Conservation (phyloP, 495 filamentous ascomycete species). For the Amorphotheca resinae region DNA sequence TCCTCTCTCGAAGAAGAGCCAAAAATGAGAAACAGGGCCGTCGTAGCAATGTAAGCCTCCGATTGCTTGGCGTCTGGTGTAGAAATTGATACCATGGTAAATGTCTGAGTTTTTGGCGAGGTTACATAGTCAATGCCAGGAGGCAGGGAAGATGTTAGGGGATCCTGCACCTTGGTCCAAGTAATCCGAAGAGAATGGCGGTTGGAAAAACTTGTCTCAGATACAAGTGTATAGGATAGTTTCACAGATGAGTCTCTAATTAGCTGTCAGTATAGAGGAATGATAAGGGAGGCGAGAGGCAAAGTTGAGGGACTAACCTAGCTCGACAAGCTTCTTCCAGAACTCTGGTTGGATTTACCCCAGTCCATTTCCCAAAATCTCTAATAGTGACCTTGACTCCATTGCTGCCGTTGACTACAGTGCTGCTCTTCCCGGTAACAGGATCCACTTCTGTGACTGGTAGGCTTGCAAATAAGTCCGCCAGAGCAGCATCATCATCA, state of each 20-base stretch:
- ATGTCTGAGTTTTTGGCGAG: constrained; percentile 30
- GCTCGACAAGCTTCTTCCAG: constrained; percentile 81
- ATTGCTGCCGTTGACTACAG: constrained; percentile 35
- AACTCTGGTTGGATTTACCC: constrained; percentile 55
- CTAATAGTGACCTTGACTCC: constrained; percentile 46
- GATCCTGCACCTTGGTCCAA: constrained; percentile 72
- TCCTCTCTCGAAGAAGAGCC: constrained; percentile 67
- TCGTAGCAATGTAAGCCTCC: constrained; percentile 72
- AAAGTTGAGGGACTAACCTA: constrained; percentile 38
- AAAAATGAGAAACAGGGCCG: constrained; percentile 70
- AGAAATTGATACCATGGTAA: constrained; percentile 66
- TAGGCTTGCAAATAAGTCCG: constrained; percentile 54
- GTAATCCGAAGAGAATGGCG: constrained; percentile 58
- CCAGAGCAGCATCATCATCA: constrained; percentile 37
- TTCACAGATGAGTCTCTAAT: constrained; percentile 52
- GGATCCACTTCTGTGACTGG: constrained; percentile 48
- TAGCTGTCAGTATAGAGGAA: constrained; percentile 14
- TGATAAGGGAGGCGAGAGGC: not conserved
- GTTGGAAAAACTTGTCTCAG: constrained; percentile 57
- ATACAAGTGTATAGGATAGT: constrained; percentile 53
- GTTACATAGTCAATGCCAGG: constrained; percentile 31
- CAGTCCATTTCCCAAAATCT: constrained; percentile 73
- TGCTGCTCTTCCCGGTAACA: constrained; percentile 36
- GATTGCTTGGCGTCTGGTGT: constrained; percentile 69
- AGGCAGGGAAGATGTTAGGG: constrained; percentile 25